Conservation (phyloP, 352 stramenopile genomes). For the Phytopythium helicoides region DNA sequence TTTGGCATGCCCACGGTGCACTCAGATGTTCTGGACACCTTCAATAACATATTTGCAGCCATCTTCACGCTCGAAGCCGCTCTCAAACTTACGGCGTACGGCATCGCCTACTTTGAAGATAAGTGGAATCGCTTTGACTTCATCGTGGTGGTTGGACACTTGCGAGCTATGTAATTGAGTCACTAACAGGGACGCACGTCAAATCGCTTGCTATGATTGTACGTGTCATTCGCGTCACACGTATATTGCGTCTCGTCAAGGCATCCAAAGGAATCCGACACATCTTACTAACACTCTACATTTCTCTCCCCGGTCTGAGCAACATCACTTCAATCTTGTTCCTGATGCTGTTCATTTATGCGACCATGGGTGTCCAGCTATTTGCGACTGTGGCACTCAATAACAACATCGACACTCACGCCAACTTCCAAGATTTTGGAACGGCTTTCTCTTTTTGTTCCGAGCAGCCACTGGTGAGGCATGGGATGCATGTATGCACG, state of each 20-base stretch:
- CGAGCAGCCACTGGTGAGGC: slow-evolving; percentile 91
- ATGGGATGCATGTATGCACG: slow-evolving; percentile 94
- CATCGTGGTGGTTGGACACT: slow-evolving; percentile 73
- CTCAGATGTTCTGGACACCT: slow-evolving; percentile 39
- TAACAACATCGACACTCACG: slow-evolving; percentile 77
- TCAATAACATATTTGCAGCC: slow-evolving; percentile 87
- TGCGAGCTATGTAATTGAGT: slow-evolving; percentile 54
- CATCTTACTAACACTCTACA: slow-evolving; percentile 91
- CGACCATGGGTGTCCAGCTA: slow-evolving; percentile 91
- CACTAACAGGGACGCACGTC: slow-evolving; percentile 51
- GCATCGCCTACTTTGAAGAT: slow-evolving; percentile 79
- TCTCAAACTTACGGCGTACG: slow-evolving; percentile 85
- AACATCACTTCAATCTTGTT: slow-evolving; percentile 92
- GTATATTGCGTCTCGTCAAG: slow-evolving; percentile 82
- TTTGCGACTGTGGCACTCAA: slow-evolving; percentile 86
- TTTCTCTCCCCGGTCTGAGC: slow-evolving; percentile 82
- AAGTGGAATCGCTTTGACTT: slow-evolving; percentile 91
- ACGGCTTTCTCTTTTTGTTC: slow-evolving; percentile 89
- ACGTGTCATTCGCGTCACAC: slow-evolving; percentile 88
- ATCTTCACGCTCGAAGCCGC: slow-evolving; percentile 89
- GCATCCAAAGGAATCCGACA: slow-evolving; percentile 85
- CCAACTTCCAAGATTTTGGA: slow-evolving; percentile 92
- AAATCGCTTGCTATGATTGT: slow-evolving; percentile 85
- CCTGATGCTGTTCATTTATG: slow-evolving; percentile 93
- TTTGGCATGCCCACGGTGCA: slow-evolving; percentile 79